Evolutionary conservation across 2,329 filamentous ascomycete genomes (phyloP).

Genomic region (Botryosphaeria dothidea): DNA sequence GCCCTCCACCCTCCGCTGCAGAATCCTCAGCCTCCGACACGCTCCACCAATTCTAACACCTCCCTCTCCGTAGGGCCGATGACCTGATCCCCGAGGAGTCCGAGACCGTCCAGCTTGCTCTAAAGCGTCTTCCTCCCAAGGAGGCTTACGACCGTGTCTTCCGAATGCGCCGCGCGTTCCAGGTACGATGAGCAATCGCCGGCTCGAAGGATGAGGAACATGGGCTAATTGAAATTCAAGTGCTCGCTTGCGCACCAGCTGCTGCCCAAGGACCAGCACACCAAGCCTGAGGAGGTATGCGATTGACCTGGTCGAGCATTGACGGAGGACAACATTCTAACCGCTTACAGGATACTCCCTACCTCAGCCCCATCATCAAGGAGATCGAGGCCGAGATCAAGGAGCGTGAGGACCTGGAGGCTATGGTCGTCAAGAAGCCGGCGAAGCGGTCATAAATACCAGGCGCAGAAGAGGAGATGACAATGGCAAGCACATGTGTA

Average conservation of each 20-base stretch:
- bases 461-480: background rate
- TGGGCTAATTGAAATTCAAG: slow-evolving; percentile 42
- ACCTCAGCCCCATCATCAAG: slow-evolving; percentile 67
- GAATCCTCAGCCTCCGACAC: background rate
- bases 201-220: background rate
- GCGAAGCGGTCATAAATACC: slow-evolving; percentile 28
- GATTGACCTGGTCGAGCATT: background rate
- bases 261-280: slow-evolving; percentile 66
- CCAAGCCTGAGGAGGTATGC: slow-evolving; percentile 65
- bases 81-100: slow-evolving; percentile 94
- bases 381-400: slow-evolving; percentile 68
- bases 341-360: slow-evolving; percentile 60
- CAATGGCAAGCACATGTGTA: background rate
- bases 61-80: slow-evolving; percentile 68
- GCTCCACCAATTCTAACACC: slow-evolving; percentile 28
- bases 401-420: slow-evolving; percentile 69
- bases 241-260: slow-evolving; percentile 67
- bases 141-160: slow-evolving; percentile 96
- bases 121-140: slow-evolving; percentile 87
- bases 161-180: slow-evolving; percentile 92
- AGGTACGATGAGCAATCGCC: slow-evolving; percentile 54
- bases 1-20: background rate
- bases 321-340: slow-evolving; percentile 24
- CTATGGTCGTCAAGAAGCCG: slow-evolving; percentile 58
- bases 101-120: slow-evolving; percentile 79